Evolutionary conservation across 257 asterid genomes (phyloP), one percentile per base, ranked within the genome.

Genomic region (Solanum paucissectum): DNA sequence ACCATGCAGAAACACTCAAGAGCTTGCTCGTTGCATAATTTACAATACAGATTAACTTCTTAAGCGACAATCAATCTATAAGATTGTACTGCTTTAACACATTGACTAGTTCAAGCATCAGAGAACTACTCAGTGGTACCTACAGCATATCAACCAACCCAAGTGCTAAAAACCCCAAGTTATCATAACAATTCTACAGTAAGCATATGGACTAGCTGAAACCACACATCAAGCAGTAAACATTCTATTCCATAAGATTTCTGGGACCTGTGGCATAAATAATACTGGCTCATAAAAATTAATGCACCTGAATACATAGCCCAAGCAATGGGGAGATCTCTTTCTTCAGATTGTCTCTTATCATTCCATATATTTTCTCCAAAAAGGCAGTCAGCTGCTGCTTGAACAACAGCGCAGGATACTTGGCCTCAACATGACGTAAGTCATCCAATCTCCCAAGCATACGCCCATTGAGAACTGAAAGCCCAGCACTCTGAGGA

Each of bases 321-420:
- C 99, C 99, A 88, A 97, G 98, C 92, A 95, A 86, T 73, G 99
- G 99, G 88, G 99, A 97, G 88, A 97, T 97, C 91, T 95, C 98
- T 91, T 97, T 97, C 94, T 97, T 97, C 87, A 97, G 90, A 91
- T 94, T 97, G 91, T 97, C 99, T 88, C 99, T 93, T 88, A 97
- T 95, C 94, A 94, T 91, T 86, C 99, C 99, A 92, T 97, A 97
- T 87, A 97, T 96, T 94, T 97, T 97, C 93, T 97, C 99, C 91
- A 97, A 95, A 93, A 95, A 97, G 91, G 99, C 99, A 88, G 99
- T 97, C 83, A 97, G 99, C 94, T 97, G 99, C 93, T 95, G 99
- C 93, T 97, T 95, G 94, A 97, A 97, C 92, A 97, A 90, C 90
- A 97, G 93, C 84, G 99, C 99, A 87, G 99, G 99, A 90, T 97